These are phyloP conservation scores for Dactylellina haptotyla DNA, from an alignment of 2,329 filamentous ascomycete species.

Conservation along the genomic window DNA sequence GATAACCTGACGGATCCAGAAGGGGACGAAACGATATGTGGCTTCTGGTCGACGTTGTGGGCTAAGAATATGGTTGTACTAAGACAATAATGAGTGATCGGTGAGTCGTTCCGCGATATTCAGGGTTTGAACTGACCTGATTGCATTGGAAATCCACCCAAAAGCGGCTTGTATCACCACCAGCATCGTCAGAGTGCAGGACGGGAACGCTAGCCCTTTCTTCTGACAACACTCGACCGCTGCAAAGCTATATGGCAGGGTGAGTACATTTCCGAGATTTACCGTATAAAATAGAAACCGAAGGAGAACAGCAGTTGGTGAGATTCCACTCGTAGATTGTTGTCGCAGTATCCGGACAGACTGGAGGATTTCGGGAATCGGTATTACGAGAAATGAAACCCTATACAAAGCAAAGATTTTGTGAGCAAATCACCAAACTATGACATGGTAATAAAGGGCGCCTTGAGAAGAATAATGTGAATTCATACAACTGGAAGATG, in stretches of 20 bases:
- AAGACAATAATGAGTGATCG: background rate
- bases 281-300: constrained; percentile 45
- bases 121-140: constrained; percentile 18
- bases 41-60: constrained; percentile 19
- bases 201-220: background rate
- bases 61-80: constrained; percentile 35
- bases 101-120: background rate
- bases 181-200: constrained; percentile 32
- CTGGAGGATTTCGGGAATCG: constrained; percentile 46
- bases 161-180: constrained; percentile 32
- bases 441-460: background rate
- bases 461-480: background rate
- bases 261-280: constrained; percentile 45
- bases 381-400: constrained; percentile 36
- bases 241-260: constrained; percentile 47
- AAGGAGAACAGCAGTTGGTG: constrained; percentile 32
- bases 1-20: constrained; percentile 33
- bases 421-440: constrained; percentile 15
- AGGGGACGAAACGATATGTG: constrained; percentile 21
- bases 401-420: background rate
- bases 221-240: constrained; percentile 41
- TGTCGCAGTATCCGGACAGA: constrained; percentile 21
- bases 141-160: constrained; percentile 24
- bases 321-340: constrained; percentile 38
- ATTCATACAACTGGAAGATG: constrained; percentile 33